A percentile compares a stretch with the other conserved stretches of the same genome.
Evolutionary conservation across 495 filamentous ascomycete genomes (phyloP).

Genomic region (Lasiosphaeria miniovina): DNA sequence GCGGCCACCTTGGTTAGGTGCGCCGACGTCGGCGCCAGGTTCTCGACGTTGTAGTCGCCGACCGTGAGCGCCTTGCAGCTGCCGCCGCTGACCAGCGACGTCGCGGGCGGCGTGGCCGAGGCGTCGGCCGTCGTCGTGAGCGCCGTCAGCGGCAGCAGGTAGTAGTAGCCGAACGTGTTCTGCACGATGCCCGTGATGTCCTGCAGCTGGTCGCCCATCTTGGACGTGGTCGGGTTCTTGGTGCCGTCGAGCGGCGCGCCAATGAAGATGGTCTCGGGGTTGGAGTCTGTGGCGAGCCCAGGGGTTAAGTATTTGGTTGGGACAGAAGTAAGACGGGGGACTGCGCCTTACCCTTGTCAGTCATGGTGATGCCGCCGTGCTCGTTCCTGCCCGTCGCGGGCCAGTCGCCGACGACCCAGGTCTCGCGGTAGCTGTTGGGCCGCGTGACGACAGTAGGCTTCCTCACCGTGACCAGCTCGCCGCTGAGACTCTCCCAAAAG

Average conservation of each 20-base stretch:
- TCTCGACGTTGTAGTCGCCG: slow-evolving; percentile 61
- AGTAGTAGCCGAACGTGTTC: slow-evolving; percentile 58
- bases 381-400: slow-evolving; percentile 49
- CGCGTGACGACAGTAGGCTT: slow-evolving; percentile 45
- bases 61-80: slow-evolving; percentile 52
- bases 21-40: slow-evolving; percentile 47
- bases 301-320: not conserved
- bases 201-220: slow-evolving; percentile 53
- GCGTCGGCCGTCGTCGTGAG: slow-evolving; percentile 38
- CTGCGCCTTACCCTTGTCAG: slow-evolving; percentile 30
- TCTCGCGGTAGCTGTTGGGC: slow-evolving; percentile 58
- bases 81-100: slow-evolving; percentile 41
- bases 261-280: slow-evolving; percentile 61
- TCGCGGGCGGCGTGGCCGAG: slow-evolving; percentile 34
- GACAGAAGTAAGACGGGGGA: not conserved
- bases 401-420: slow-evolving; percentile 60
- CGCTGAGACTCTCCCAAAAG: slow-evolving; percentile 62
- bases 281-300: slow-evolving; percentile 51
- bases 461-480: slow-evolving; percentile 55
- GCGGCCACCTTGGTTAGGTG: slow-evolving; percentile 48
- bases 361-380: slow-evolving; percentile 55
- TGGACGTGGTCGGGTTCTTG: slow-evolving; percentile 49
- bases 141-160: slow-evolving; percentile 54
- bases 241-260: slow-evolving; percentile 57
- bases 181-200: slow-evolving; percentile 59